A percentile compares a stretch with the other conserved stretches of the same genome.
These are phyloP conservation scores for Neonectria punicea DNA, from an alignment of 2,329 filamentous ascomycete species.

Conservation along the genomic window DNA sequence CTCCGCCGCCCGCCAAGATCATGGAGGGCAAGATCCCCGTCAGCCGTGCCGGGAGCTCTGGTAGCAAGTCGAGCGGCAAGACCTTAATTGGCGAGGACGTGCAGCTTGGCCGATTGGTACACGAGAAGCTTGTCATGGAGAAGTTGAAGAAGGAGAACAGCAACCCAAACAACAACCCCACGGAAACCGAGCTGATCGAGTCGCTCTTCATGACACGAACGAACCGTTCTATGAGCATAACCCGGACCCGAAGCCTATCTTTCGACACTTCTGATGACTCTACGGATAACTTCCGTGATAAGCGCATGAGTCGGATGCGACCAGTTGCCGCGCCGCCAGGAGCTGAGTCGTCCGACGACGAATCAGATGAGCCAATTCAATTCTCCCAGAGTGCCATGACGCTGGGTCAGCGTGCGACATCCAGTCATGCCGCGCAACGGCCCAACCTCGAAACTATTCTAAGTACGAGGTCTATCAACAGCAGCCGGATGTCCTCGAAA, in stretches of 20 bases:
- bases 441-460: slow-evolving; percentile 60
- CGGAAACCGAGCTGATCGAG: slow-evolving; percentile 58
- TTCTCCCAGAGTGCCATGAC: slow-evolving; percentile 40
- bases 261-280: slow-evolving; percentile 51
- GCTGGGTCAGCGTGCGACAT: slow-evolving; percentile 40
- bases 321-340: slow-evolving; percentile 46
- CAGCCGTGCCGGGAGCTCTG: slow-evolving; percentile 69
- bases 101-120: slow-evolving; percentile 55
- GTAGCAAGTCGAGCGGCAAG: slow-evolving; percentile 60
- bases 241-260: slow-evolving; percentile 52
- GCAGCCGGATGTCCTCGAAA: slow-evolving; percentile 44
- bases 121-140: slow-evolving; percentile 59
- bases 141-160: slow-evolving; percentile 55
- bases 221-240: slow-evolving; percentile 46
- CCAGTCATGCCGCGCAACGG: slow-evolving; percentile 51
- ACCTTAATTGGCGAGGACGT: slow-evolving; percentile 56
- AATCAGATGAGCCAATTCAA: slow-evolving; percentile 38
- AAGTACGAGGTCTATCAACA: slow-evolving; percentile 51
- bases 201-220: slow-evolving; percentile 51
- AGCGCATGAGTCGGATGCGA: slow-evolving; percentile 41
- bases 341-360: slow-evolving; percentile 49
- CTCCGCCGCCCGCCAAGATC: slow-evolving; percentile 86
- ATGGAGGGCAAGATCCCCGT: slow-evolving; percentile 89
- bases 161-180: slow-evolving; percentile 48
- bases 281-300: slow-evolving; percentile 44